A percentile compares a stretch with the other conserved stretches of the same genome.
Conservation (phyloP, 768 basidiomycete species). For the Termitomyces titanicus region DNA sequence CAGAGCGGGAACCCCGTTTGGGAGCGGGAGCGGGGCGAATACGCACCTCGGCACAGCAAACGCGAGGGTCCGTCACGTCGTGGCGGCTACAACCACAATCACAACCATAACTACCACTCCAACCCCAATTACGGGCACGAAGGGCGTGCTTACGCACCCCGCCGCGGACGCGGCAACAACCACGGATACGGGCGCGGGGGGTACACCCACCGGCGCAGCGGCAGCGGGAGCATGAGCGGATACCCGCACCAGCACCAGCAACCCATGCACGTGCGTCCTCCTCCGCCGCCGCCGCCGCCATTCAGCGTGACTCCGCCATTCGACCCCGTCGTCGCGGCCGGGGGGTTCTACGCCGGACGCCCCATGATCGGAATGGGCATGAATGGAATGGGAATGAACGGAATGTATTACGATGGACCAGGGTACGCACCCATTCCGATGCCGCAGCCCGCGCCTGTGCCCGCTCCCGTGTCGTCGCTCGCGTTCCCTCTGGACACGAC, state of each 20-base stretch:
- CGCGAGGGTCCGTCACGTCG: conserved; percentile 4
- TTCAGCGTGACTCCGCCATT: conserved; percentile 25
- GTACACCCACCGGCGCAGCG: conserved; percentile 26
- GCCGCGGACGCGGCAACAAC: conserved; percentile 23
- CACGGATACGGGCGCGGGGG: conserved; percentile 34
- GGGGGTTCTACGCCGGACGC: not conserved
- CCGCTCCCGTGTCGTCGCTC: conserved; percentile 19
- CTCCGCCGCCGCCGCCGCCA: conserved; percentile 26
- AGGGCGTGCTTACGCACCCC: conserved; percentile 4
- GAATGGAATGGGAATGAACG: not conserved
- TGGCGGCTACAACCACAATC: not conserved
- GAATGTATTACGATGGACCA: conserved; percentile 26
- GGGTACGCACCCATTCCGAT: conserved; percentile 16
- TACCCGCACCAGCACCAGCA: conserved; percentile 4
- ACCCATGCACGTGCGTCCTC: conserved; percentile 15
- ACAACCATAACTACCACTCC: not conserved
- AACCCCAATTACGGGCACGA: conserved; percentile 1
- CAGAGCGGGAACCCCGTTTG: conserved; percentile 8
- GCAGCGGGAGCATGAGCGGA: conserved; percentile 17
- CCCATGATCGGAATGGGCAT: conserved; percentile 9
- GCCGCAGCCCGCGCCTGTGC: conserved; percentile 13
- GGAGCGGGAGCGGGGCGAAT: conserved; percentile 12
- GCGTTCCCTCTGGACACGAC: conserved; percentile 63
- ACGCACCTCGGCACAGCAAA: conserved; percentile 10
- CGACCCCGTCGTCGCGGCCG: not conserved